Conservation (phyloP, 1,284 basidiomycete species). For the Leccinum ponderosum region DNA sequence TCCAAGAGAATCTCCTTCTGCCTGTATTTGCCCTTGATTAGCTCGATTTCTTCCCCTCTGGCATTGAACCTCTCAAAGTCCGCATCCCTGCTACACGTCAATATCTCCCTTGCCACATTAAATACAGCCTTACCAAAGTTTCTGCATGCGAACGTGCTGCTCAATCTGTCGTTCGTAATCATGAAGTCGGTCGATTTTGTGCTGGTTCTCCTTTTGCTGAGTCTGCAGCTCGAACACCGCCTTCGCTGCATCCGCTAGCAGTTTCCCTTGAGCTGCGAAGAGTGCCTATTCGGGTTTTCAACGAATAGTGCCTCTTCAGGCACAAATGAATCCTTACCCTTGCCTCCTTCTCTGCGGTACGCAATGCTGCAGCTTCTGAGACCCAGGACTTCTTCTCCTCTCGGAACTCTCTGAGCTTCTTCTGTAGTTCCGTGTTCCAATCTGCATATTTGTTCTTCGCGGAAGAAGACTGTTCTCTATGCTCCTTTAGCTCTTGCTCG, state of each 20-base stretch:
- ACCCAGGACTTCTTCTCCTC: slow-evolving; percentile 71
- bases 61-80: slow-evolving; percentile 72
- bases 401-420: slow-evolving; percentile 62
- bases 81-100: slow-evolving; percentile 52
- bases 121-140: slow-evolving; percentile 56
- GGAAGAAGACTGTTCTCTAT: slow-evolving; percentile 61
- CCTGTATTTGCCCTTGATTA: slow-evolving; percentile 55
- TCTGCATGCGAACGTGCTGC: slow-evolving; percentile 67
- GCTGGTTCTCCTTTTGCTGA: slow-evolving; percentile 66
- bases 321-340: slow-evolving; percentile 41
- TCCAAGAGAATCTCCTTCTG: slow-evolving; percentile 65
- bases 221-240: slow-evolving; percentile 64
- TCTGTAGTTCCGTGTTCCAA: slow-evolving; percentile 70
- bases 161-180: slow-evolving; percentile 77
- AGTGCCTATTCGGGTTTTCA: slow-evolving; percentile 49
- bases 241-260: slow-evolving; percentile 61
- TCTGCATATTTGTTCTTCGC: slow-evolving; percentile 70
- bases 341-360: slow-evolving; percentile 64
- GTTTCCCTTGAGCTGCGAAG: slow-evolving; percentile 64
- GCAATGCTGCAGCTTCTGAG: slow-evolving; percentile 58
- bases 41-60: slow-evolving; percentile 56
- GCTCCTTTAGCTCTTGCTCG: slow-evolving; percentile 61
- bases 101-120: neutral
- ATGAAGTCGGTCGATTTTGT: slow-evolving; percentile 68
- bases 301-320: neutral